These are phyloP conservation scores for Chalciporus piperatus DNA, from an alignment of 768 basidiomycete genomes.

Conservation along the genomic window DNA sequence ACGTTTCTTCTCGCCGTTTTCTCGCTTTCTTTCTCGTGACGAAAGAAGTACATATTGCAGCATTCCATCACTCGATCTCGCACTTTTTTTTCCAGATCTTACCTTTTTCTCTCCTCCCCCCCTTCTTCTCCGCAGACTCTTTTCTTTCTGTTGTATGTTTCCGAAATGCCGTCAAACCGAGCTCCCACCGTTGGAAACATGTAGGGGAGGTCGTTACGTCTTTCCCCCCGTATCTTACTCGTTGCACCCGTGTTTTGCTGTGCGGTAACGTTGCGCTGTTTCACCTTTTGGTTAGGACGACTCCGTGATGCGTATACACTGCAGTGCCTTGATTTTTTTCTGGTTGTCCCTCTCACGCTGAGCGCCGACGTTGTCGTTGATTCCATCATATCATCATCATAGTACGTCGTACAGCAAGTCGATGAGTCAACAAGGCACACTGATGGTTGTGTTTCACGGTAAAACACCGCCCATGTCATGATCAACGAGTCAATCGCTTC, in stretches of 20 bases:
- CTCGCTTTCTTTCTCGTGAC: conserved; percentile 4
- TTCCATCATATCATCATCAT: not conserved
- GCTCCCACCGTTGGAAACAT: conserved; percentile 10
- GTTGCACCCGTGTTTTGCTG: not conserved
- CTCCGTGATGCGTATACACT: not conserved
- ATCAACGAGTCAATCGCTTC: not conserved
- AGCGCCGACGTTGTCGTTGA: not conserved
- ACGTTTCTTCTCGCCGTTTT: not conserved
- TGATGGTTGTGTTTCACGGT: too few species aligned
- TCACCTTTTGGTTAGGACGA: not conserved
- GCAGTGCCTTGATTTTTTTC: conserved; percentile 1
- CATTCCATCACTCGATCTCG: conserved; percentile 3
- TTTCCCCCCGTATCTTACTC: not conserved
- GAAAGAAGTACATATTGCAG: conserved; percentile 20
- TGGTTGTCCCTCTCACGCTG: conserved; percentile 3
- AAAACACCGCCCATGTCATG: not conserved
- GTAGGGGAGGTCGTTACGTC: conserved; percentile 7
- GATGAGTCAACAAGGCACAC: not conserved
- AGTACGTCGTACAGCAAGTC: not conserved
- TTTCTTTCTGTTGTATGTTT: not conserved
- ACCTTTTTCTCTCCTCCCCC: not conserved
- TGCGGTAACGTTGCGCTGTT: not conserved
- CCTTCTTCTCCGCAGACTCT: conserved; percentile 12
- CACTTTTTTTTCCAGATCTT: not conserved
- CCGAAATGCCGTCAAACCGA: not conserved